A percentile compares a stretch with the other conserved stretches of the same genome.
These are phyloP conservation scores for Saccharum spontaneum DNA, from an alignment of 176 grass and related monocot genomes.

Conservation along the genomic window DNA sequence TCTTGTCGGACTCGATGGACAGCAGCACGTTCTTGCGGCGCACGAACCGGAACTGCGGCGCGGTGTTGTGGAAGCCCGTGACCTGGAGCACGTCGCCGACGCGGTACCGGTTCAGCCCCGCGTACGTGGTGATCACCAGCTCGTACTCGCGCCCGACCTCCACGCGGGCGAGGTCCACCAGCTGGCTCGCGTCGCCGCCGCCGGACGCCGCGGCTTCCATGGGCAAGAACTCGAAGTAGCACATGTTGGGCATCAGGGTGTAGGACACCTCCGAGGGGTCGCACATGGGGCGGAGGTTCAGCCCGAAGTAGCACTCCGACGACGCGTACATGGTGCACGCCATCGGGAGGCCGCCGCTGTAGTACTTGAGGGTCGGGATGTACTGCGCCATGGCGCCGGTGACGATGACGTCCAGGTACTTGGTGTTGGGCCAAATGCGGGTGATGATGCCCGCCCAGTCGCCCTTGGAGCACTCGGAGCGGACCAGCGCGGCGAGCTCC, in stretches of 20 bases:
- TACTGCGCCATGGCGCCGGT: conserved; percentile 98
- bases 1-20: conserved; percentile 97
- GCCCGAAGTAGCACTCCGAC: conserved; percentile 91
- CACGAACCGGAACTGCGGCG: conserved; percentile 88
- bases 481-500: conserved; percentile 61
- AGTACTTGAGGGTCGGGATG: conserved; percentile 81
- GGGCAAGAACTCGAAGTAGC: conserved; percentile 96
- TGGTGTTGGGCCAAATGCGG: conserved; percentile 86
- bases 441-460: conserved; percentile 88
- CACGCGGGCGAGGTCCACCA: conserved; percentile 87
- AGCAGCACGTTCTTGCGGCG: conserved; percentile 96
- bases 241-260: conserved; percentile 99
- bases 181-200: conserved; percentile 30
- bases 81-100: conserved; percentile 94
- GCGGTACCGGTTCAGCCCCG: conserved; percentile 86
- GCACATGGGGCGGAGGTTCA: conserved; percentile 91
- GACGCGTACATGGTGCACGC: conserved; percentile 98
- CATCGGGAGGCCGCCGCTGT: conserved; percentile 88
- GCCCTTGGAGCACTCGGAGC: conserved; percentile 57
- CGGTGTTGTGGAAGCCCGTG: conserved; percentile 77
- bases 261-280: conserved; percentile 84
- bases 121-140: conserved; percentile 96
- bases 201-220: conserved; percentile 37
- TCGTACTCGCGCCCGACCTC: conserved; percentile 86
- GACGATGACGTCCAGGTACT: conserved; percentile 96